phyloP scores from a whole-genome alignment of 805 yeast species.

The Yamadazyma ubonensis region DNA sequence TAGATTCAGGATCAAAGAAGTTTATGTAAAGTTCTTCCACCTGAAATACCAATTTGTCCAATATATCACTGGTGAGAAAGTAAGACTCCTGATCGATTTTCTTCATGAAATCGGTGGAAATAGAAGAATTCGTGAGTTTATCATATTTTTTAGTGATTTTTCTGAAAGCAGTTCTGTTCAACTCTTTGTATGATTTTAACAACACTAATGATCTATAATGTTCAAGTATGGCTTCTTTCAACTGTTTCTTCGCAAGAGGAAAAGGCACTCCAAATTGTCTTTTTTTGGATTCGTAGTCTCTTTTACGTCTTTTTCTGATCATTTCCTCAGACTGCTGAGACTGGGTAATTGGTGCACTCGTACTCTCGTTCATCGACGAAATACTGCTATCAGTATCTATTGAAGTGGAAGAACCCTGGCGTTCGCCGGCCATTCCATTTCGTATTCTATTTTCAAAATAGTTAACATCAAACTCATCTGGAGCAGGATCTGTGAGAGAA shows the following conservation, averaged over 20 bases:
- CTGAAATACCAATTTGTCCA: slow-evolving; percentile 61
- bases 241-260: slow-evolving; percentile 60
- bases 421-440: slow-evolving; percentile 24
- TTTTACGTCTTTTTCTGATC: slow-evolving; percentile 25
- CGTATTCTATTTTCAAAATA: slow-evolving; percentile 38
- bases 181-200: slow-evolving; percentile 63
- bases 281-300: slow-evolving; percentile 48
- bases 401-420: slow-evolving; percentile 1
- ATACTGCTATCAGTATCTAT: slow-evolving; percentile 9
- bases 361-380: not conserved
- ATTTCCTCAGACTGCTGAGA: slow-evolving; percentile 15
- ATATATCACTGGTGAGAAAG: slow-evolving; percentile 59
- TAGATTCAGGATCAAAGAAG: slow-evolving; percentile 54
- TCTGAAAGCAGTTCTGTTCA: slow-evolving; percentile 86
- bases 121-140: slow-evolving; percentile 54
- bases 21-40: slow-evolving; percentile 68
- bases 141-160: slow-evolving; percentile 90
- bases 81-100: slow-evolving; percentile 52
- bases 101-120: slow-evolving; percentile 51
- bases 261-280: slow-evolving; percentile 52
- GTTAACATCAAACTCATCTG: slow-evolving; percentile 27
- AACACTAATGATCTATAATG: slow-evolving; percentile 72
- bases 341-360: not conserved
- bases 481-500: slow-evolving; percentile 10
- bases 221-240: slow-evolving; percentile 68